These are phyloP conservation scores for Mrakia frigida DNA, from an alignment of 768 basidiomycete genomes.

Conservation along the genomic window DNA sequence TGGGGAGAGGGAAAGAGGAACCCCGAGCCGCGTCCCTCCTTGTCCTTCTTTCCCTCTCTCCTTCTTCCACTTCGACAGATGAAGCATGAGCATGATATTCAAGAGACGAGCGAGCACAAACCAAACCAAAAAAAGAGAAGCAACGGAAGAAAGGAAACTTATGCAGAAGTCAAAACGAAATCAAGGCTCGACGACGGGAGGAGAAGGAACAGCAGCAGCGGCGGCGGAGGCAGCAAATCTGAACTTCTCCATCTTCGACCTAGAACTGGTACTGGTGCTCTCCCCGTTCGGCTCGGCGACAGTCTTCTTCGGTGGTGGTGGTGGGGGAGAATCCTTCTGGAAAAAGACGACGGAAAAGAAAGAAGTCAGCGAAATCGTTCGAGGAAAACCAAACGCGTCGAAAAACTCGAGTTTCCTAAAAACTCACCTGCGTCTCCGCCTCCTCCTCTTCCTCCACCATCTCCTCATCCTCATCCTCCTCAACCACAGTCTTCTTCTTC, in stretches of 20 bases:
- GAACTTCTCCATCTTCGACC: neutral
- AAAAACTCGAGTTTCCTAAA: neutral
- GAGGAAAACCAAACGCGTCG: neutral
- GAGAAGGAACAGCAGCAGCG: neutral
- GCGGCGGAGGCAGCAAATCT: neutral
- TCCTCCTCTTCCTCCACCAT: neutral
- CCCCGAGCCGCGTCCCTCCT: too few relatives aligned
- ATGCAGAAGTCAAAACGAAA: too few relatives aligned
- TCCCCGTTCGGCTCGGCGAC: neutral
- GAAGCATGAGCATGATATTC: too few relatives aligned
- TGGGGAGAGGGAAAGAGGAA: too few relatives aligned
- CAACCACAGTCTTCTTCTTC: neutral
- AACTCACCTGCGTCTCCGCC: neutral
- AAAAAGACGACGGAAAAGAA: neutral
- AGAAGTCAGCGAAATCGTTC: neutral
- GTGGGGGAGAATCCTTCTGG: neutral
- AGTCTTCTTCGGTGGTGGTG: neutral
- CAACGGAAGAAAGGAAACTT: too few relatives aligned
- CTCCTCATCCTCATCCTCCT: conserved; percentile 1
- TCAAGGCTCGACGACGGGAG: neutral
- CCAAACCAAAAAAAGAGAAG: too few relatives aligned
- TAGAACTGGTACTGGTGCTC: neutral
- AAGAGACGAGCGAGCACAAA: too few relatives aligned
- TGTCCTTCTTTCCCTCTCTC: too few relatives aligned
- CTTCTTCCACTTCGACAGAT: too few relatives aligned